Conservation (phyloP, 2,329 filamentous ascomycete genomes). For the Sordariomycetes sp. region DNA sequence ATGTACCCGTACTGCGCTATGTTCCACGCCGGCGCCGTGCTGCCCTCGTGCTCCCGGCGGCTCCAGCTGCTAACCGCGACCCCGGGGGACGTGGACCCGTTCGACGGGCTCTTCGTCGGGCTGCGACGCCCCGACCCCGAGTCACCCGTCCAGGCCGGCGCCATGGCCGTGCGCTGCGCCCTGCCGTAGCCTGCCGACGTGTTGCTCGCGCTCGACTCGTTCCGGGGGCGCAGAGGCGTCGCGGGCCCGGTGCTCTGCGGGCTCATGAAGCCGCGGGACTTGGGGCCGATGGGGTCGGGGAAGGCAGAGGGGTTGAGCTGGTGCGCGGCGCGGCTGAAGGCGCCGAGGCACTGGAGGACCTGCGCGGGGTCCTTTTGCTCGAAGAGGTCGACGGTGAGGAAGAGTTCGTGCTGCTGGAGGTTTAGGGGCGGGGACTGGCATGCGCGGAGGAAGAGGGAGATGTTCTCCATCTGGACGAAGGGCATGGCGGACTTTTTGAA, state of each 20-base stretch:
- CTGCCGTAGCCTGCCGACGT: slow-evolving; percentile 33
- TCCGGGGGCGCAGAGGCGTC: slow-evolving; percentile 35
- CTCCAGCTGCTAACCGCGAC: slow-evolving; percentile 73
- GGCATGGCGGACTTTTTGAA: slow-evolving; percentile 93
- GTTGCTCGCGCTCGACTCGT: slow-evolving; percentile 44
- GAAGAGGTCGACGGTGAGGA: slow-evolving; percentile 92
- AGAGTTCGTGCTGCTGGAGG: slow-evolving; percentile 86
- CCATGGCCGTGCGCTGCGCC: slow-evolving; percentile 18
- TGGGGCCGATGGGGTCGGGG: slow-evolving; percentile 62
- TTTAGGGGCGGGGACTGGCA: slow-evolving; percentile 77
- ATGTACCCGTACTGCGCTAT: slow-evolving; percentile 98
- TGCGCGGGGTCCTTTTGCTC: slow-evolving; percentile 93
- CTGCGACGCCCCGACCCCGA: slow-evolving; percentile 43
- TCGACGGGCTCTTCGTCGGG: slow-evolving; percentile 35
- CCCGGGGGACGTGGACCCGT: slow-evolving; percentile 35
- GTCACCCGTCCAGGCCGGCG: slow-evolving; percentile 37
- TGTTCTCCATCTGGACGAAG: slow-evolving; percentile 99
- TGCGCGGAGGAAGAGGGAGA: slow-evolving; percentile 84
- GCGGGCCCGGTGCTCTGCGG: slow-evolving; percentile 49
- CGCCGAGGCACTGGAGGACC: slow-evolving; percentile 80
- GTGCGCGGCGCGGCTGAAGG: slow-evolving; percentile 82
- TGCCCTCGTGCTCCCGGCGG: slow-evolving; percentile 66
- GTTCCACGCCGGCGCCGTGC: slow-evolving; percentile 88
- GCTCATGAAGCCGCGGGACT: slow-evolving; percentile 43
- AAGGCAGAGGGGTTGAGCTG: slow-evolving; percentile 61